Percentiles rank a stretch among this genome's conserved stretches.
phyloP scores from a whole-genome alignment of 345 rosid species.

The Eucalyptus coolabah region DNA sequence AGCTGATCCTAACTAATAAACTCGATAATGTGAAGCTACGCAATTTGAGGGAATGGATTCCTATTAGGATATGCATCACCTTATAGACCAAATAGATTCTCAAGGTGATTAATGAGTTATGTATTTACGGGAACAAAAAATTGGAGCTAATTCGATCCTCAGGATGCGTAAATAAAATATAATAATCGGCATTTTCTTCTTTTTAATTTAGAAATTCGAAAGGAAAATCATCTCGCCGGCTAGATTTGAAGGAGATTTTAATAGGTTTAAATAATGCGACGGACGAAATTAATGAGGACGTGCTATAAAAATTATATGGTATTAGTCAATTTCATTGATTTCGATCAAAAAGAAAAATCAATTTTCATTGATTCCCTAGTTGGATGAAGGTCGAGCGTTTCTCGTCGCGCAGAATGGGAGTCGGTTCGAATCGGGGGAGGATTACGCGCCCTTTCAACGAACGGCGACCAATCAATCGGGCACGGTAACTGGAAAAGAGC shows the following conservation, averaged over 20 bases:
- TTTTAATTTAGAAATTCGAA: rapidly evolving
- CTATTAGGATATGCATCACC: rapidly evolving
- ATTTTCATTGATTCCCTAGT: neutral
- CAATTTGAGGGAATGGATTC: neutral
- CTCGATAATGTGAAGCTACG: rapidly evolving
- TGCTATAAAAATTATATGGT: no score
- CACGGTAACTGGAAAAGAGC: neutral
- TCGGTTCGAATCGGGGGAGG: neutral
- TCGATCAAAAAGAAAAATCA: neutral
- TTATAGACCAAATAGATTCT: rapidly evolving
- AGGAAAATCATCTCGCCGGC: rapidly evolving
- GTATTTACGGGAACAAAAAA: neutral
- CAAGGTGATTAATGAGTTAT: rapidly evolving
- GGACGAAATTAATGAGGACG: rapidly evolving
- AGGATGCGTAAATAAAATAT: rapidly evolving
- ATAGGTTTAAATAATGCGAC: rapidly evolving
- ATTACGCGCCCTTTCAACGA: neutral
- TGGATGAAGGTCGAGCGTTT: neutral
- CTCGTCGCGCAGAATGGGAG: neutral
- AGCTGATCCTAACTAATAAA: rapidly evolving
- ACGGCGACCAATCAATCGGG: neutral
- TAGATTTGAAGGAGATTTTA: neutral
- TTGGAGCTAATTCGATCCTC: rapidly evolving
- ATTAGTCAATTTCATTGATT: neutral
- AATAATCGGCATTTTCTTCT: no score